phyloP scores from a whole-genome alignment of 78 protist genomes.

The Diacronema lutheri region DNA sequence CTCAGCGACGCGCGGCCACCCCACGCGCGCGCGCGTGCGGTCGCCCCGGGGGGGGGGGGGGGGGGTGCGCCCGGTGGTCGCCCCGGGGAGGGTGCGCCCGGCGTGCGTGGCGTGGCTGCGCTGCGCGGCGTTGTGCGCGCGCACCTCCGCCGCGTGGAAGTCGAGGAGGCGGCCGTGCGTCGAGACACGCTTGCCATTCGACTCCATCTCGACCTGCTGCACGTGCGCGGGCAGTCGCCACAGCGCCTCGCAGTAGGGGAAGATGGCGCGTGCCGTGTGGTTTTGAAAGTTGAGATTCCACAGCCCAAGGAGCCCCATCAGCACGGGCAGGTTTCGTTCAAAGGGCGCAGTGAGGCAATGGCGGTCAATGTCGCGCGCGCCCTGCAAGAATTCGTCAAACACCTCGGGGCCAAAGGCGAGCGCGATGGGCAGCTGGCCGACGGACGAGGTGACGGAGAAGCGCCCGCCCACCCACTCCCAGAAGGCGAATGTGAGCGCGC shows the following conservation, averaged over 20 bases:
- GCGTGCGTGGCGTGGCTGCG: too few relatives aligned
- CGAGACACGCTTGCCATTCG: constrained; percentile 16
- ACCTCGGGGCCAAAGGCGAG: neutral
- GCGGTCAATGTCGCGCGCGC: neutral
- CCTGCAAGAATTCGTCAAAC: constrained; percentile 7
- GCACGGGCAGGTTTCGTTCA: neutral
- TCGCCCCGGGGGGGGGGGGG: too few relatives aligned
- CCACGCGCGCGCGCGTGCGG: too few relatives aligned
- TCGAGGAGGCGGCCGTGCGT: neutral
- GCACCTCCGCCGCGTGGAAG: neutral
- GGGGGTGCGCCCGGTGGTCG: too few relatives aligned
- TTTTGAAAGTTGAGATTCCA: constrained; percentile 2
- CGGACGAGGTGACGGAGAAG: constrained; percentile 11
- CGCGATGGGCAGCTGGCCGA: constrained; percentile 20
- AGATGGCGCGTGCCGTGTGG: constrained; percentile 11
- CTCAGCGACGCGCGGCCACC: too few relatives aligned
- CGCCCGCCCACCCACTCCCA: constrained; percentile 38
- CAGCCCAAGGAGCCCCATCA: constrained; percentile 20
- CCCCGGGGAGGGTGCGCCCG: too few relatives aligned
- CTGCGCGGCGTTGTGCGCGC: too few relatives aligned
- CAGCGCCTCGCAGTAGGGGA: constrained; percentile 19
- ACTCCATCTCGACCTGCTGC: constrained; percentile 38
- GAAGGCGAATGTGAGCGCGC: neutral
- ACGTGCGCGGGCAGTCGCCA: constrained; percentile 15
- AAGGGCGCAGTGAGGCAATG: constrained; percentile 1